These are phyloP conservation scores for Ustilago bromivora DNA, from an alignment of 1,284 basidiomycete genomes.

Conservation along the genomic window DNA sequence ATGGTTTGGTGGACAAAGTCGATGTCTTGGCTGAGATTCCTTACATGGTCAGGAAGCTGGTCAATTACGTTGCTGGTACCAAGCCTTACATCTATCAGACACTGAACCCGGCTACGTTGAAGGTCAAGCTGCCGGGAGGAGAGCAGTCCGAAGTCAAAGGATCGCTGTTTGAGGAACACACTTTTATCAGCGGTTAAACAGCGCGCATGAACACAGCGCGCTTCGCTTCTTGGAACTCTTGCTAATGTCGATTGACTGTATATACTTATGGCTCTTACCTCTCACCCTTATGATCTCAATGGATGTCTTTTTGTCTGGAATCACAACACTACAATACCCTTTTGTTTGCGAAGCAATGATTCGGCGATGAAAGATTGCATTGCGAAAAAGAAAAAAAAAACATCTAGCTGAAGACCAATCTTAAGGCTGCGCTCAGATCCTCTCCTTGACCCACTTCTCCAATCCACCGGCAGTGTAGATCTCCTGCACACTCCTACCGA, in stretches of 20 bases:
- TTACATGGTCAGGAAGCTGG: constrained; percentile 85
- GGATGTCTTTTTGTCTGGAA: background rate
- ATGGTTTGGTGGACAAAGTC: constrained; percentile 94
- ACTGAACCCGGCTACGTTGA: constrained; percentile 80
- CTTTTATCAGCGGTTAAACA: constrained; percentile 76
- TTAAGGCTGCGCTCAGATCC: constrained; percentile 28
- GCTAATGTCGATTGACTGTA: background rate
- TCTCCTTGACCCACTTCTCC: constrained; percentile 66
- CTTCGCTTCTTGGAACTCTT: background rate
- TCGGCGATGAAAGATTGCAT: background rate
- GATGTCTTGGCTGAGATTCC: constrained; percentile 97
- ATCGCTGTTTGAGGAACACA: constrained; percentile 84
- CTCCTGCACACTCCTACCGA: constrained; percentile 67
- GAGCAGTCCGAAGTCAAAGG: constrained; percentile 75
- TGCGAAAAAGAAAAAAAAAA: background rate
- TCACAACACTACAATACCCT: background rate
- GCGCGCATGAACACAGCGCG: background rate
- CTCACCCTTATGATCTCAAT: background rate
- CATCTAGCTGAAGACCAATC: background rate
- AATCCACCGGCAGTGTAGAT: constrained; percentile 67
- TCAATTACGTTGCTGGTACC: constrained; percentile 89
- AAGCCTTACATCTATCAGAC: constrained; percentile 96
- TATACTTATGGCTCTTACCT: background rate
- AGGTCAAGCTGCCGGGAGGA: constrained; percentile 75
- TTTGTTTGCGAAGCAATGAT: background rate